Conservation (phyloP, 306 rosid species). For the Senna siamea region DNA sequence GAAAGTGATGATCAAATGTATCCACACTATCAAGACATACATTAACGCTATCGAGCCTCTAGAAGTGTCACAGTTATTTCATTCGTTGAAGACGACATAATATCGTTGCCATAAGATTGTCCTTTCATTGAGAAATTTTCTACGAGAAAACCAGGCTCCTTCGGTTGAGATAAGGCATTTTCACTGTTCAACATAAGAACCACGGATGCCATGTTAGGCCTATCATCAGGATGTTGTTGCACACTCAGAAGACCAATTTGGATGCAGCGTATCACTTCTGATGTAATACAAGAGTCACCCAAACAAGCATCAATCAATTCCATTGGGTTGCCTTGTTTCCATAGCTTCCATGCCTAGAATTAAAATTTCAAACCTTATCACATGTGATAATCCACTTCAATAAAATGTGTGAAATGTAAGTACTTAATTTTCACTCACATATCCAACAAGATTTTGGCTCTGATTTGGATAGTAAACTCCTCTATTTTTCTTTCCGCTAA, state of each 20-base stretch:
- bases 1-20: too few relatives aligned
- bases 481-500: slow-evolving; percentile 28
- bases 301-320: slow-evolving; percentile 22
- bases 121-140: neutral
- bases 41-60: slow-evolving; percentile 11
- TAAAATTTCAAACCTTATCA: neutral
- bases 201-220: slow-evolving; percentile 47
- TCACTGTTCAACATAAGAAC: slow-evolving; percentile 49
- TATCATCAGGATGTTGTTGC: slow-evolving; percentile 44
- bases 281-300: neutral
- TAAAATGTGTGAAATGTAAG: neutral
- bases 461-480: neutral
- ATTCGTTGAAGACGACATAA: slow-evolving; percentile 16
- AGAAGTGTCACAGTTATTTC: neutral
- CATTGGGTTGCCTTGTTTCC: slow-evolving; percentile 23
- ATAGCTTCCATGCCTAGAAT: slow-evolving; percentile 37
- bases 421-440: slow-evolving; percentile 31
- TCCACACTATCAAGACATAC: too few relatives aligned
- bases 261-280: slow-evolving; percentile 35
- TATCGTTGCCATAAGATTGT: neutral
- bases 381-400: too few relatives aligned
- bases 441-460: slow-evolving; percentile 16
- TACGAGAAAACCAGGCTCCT: slow-evolving; percentile 41
- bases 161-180: slow-evolving; percentile 36
- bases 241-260: slow-evolving; percentile 48